Percentiles rank a stretch among this genome's conserved stretches.
Evolutionary conservation across 2,329 filamentous ascomycete genomes (phyloP).

Genomic region (Sclerotiophoma versabilis): DNA sequence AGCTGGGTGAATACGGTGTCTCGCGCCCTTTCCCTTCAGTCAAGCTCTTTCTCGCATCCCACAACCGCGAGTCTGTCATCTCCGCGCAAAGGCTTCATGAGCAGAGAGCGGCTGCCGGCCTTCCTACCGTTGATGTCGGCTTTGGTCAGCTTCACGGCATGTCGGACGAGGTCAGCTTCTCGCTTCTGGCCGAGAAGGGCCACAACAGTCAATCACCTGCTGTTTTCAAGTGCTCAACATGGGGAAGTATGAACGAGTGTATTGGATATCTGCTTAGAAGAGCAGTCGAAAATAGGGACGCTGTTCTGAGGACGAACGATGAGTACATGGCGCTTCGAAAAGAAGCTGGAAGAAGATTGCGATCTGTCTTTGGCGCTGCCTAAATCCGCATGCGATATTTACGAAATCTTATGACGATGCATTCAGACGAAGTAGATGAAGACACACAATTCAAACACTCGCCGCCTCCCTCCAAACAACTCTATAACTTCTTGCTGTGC

Average conservation of each 20-base stretch:
- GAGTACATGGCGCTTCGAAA: slow-evolving; percentile 38
- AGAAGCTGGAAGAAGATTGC: slow-evolving; percentile 34
- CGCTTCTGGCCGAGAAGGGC: slow-evolving; percentile 34
- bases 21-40: slow-evolving; percentile 50
- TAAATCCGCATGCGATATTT: not conserved
- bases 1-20: slow-evolving; percentile 33
- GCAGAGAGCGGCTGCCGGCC: slow-evolving; percentile 43
- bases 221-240: slow-evolving; percentile 65
- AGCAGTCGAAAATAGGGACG: slow-evolving; percentile 67
- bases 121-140: slow-evolving; percentile 58
- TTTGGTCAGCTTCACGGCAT: slow-evolving; percentile 92
- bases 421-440: slow-evolving; percentile 3
- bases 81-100: slow-evolving; percentile 57
- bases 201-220: slow-evolving; percentile 49
- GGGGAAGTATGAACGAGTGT: slow-evolving; percentile 72
- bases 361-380: slow-evolving; percentile 18
- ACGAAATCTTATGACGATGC: not conserved
- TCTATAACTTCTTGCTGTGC: not conserved
- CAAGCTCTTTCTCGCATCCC: slow-evolving; percentile 77
- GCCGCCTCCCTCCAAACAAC: not conserved
- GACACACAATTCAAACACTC: not conserved
- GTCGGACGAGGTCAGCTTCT: slow-evolving; percentile 86
- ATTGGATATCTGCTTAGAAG: slow-evolving; percentile 73
- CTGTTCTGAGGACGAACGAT: slow-evolving; percentile 57
- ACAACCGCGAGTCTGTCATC: slow-evolving; percentile 78